Base-by-base conservation (phyloP, 2,329 filamentous ascomycete genomes). In the Fusarium luffae region DNA sequence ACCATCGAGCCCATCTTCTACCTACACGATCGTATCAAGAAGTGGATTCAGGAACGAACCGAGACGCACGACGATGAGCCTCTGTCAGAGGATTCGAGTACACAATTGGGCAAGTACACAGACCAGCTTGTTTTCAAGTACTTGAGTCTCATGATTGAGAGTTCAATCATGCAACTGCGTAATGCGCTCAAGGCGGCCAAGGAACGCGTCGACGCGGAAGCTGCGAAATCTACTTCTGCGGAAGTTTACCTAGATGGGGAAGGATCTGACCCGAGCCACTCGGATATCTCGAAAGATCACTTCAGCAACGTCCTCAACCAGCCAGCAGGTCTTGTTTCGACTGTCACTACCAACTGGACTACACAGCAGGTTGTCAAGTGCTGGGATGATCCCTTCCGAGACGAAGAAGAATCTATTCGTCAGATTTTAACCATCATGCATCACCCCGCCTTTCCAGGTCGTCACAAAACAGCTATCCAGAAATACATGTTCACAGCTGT, bases 111-210 rank as follows among this genome's bases (percentile, higher is more conserved):
- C 44, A 94, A 97, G 67, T 93, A 92, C 72, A 95, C 98, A 70
- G 92, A 91, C 48, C 94, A 98, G 79, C 97, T 97, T 76, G 88
- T 98, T 46, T 87, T 98, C 70, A 93, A 93, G 10, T 86, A 98
- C 2, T 84, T 98, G 19, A 92, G 94, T 1, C 93, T 95, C 0
- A 97, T 95, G 80, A 87, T 98, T 63, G 89, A 93, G 61, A 94
- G 94, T 3, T 90, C 98, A 75, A 97, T 98, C 78, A 91, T 90
- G 57, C 88, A 92, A 46, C 91, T 94, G 5, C 93, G 93, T 13
- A 89, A 93, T 73, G 88, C 89, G 25, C 84, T 98, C 30, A 96
- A 66, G 28, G 75, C 75, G 1, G 75, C 75, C 2, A 77, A 77
- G 47, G 72, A 75, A 3, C 67, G 72, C 0, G 75, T 77, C 5